Percentiles rank a stretch among this genome's conserved stretches.
These are phyloP conservation scores for Ceriops zippeliana DNA, from an alignment of 345 rosid species.

Conservation along the genomic window DNA sequence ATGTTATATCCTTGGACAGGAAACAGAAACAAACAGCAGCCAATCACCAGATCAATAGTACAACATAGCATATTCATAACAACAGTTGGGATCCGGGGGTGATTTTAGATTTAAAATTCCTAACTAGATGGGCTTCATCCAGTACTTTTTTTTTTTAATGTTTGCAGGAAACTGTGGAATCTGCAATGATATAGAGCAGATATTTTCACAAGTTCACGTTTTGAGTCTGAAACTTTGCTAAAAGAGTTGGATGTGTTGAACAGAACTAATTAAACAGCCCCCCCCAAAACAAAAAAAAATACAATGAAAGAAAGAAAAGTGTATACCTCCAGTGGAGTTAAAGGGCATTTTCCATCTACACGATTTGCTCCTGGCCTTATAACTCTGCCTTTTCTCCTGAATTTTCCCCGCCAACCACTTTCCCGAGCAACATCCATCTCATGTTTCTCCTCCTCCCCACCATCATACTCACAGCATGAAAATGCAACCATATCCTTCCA, in stretches of 20 bases:
- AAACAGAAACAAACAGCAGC: not conserved
- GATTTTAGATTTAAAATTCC: not conserved
- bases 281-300: too few species aligned
- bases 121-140: not conserved
- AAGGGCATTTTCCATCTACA: constrained; percentile 90
- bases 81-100: not conserved
- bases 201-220: too few species aligned
- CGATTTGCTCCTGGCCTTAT: constrained; percentile 90
- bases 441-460: constrained; percentile 79
- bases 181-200: too few species aligned
- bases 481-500: constrained; percentile 95
- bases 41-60: not conserved
- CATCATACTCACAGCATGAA: constrained; percentile 95
- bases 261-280: too few species aligned
- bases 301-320: not conserved
- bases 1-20: not conserved
- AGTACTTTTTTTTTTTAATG: too few species aligned
- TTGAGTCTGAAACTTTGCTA: not conserved
- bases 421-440: constrained; percentile 96
- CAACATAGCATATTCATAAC: not conserved
- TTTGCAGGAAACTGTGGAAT: not conserved
- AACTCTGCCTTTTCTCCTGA: constrained; percentile 82
- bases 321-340: constrained; percentile 85
- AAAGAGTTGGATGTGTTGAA: not conserved
- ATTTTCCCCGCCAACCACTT: constrained; percentile 96